Evolutionary conservation across 1,139 yeast genomes (phyloP).

Genomic region (Nakaseomyces nivariensis): DNA sequence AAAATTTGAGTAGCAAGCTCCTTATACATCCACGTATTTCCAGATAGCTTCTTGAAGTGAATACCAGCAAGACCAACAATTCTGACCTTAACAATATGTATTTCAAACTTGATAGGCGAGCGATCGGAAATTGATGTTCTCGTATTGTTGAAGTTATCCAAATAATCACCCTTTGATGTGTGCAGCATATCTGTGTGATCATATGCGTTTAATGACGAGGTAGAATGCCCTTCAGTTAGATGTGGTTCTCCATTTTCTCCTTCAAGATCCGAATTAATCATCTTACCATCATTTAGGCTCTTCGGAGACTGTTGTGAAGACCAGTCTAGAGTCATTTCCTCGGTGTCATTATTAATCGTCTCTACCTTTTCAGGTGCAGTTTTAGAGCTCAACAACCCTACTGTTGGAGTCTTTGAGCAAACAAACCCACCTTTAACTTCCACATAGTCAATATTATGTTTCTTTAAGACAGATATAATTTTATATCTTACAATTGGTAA

Average conservation of each 20-base stretch:
- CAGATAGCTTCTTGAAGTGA: slow-evolving; percentile 85
- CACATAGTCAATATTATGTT: slow-evolving; percentile 65
- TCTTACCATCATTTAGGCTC: neutral
- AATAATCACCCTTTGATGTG: neutral
- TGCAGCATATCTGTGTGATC: neutral
- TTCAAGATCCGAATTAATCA: neutral
- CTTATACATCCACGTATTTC: slow-evolving; percentile 94
- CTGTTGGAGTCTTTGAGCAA: slow-evolving; percentile 41
- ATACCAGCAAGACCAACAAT: slow-evolving; percentile 86
- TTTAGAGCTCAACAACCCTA: neutral
- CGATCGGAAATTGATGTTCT: neutral
- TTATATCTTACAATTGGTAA: slow-evolving; percentile 78
- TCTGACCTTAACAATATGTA: slow-evolving; percentile 88
- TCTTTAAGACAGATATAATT: slow-evolving; percentile 64
- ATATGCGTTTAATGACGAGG: neutral
- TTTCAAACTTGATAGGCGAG: slow-evolving; percentile 58
- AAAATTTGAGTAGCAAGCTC: slow-evolving; percentile 84
- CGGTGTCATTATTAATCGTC: neutral
- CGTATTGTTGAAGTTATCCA: neutral
- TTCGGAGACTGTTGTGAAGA: neutral
- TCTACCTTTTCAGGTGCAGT: slow-evolving; percentile 3
- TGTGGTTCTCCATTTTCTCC: neutral
- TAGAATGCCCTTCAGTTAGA: neutral
- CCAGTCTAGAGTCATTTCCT: neutral
- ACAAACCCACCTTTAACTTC: slow-evolving; percentile 92